phyloP scores from a whole-genome alignment of 495 filamentous ascomycete genomes.

The Peziza echinospora region DNA sequence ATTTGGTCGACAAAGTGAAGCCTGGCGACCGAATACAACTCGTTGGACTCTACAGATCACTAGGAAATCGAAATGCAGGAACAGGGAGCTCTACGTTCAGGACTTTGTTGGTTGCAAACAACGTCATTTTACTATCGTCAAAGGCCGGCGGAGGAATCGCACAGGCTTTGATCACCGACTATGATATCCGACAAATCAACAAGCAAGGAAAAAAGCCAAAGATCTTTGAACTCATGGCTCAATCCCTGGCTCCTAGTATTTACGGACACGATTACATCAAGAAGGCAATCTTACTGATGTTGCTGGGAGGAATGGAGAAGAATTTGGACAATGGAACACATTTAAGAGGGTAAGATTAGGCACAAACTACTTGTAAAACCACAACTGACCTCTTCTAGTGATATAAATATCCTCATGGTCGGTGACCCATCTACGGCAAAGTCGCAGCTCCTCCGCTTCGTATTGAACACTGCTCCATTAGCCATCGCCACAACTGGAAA shows the following conservation, averaged over 20 bases:
- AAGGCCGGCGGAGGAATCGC: constrained; percentile 91
- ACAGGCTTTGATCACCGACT: constrained; percentile 83
- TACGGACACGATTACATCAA: constrained; percentile 97
- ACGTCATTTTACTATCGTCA: constrained; percentile 81
- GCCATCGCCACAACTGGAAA: constrained; percentile 96
- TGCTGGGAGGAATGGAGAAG: constrained; percentile 96
- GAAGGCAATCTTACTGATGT: constrained; percentile 90
- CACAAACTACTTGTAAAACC: not conserved
- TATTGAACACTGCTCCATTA: constrained; percentile 88
- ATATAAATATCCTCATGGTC: constrained; percentile 99
- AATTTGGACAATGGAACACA: constrained; percentile 97
- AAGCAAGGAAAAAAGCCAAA: constrained; percentile 90
- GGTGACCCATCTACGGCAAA: constrained; percentile 98
- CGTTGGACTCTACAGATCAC: constrained; percentile 77
- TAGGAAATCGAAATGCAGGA: constrained; percentile 82
- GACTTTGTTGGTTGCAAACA: constrained; percentile 82
- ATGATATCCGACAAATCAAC: constrained; percentile 96
- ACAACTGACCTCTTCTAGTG: constrained; percentile 21
- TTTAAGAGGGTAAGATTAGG: constrained; percentile 41
- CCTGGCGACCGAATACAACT: constrained; percentile 91
- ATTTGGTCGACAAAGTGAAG: constrained; percentile 85
- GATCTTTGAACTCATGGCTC: constrained; percentile 80
- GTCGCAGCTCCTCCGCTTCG: constrained; percentile 90
- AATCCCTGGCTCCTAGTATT: constrained; percentile 92
- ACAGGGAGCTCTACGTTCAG: constrained; percentile 78